Base-by-base conservation (phyloP, 768 basidiomycete genomes). In the Leccinum truebloodii region DNA sequence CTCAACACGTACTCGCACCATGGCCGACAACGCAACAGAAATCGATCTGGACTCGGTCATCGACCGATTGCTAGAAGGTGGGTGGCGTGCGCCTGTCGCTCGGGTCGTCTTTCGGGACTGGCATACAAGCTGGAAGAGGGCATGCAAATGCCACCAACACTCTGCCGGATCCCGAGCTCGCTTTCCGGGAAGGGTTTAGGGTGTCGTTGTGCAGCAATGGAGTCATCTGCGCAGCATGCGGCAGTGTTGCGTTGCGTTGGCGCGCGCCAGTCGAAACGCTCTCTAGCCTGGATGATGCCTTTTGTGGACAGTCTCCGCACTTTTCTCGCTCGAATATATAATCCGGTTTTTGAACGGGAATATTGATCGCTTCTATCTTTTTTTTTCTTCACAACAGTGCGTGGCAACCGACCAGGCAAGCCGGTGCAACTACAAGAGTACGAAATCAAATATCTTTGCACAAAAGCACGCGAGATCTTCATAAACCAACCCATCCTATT, bases 11-110 rank as follows among this genome's bases (percentile, higher is more conserved):
- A 65, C 26, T 48, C 44, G 34, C 74, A 69, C 51, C 58, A 92
- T 92, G 90, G 86, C 90, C 72, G 90, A 93, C 71, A 80, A 87
- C 67, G 79, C 85, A 62, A 90, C 89, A 73, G 96, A 98, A 76
- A 96, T 99, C 79, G 96, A 99, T 85, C 86, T 98, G 63, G 96
- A 99, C 83, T 95, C 94, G 77, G 94, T 99, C 82, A 98, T 99
- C 73, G 96, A 98, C 87, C 86, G 95, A 63, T 83, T 98, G 64
- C 82, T 98, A 65, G 96, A 98, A 89, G 96, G 96, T 96, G 81
- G 78, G 90, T 74, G 73, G 74, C 71, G 66, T 67, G 62, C 59
- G 64, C 63, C 54, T 72, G 54, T 73, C 13, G 49, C 63, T 72
- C 67, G 52, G 51, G 20, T 59, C 58, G 54, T 69, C 67, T 62